Conservation (phyloP, 495 filamentous ascomycete genomes). For the Neurospora africana region DNA sequence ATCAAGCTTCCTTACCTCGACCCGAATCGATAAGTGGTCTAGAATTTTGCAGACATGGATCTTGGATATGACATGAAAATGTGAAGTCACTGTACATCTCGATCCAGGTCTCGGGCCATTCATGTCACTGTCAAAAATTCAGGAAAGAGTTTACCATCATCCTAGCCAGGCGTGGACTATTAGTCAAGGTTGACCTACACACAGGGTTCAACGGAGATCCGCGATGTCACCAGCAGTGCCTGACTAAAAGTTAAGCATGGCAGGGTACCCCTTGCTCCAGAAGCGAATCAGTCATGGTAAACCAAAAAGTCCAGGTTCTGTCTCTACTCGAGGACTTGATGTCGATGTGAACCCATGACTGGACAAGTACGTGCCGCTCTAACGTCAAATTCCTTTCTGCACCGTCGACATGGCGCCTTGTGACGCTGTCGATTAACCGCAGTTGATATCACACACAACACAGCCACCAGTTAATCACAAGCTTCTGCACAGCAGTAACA, state of each 20-base stretch:
- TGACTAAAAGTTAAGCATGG: not conserved
- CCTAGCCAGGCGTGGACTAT: not conserved
- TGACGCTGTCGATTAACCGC: not conserved
- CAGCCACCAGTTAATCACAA: not conserved
- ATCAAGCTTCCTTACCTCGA: not conserved
- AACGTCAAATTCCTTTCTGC: not conserved
- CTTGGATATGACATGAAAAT: not conserved
- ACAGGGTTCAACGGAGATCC: not conserved
- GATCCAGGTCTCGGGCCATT: not conserved
- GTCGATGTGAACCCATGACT: not conserved
- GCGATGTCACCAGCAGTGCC: not conserved
- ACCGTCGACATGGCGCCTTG: not conserved
- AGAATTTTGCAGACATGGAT: not conserved
- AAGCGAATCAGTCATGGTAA: not conserved
- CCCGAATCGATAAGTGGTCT: not conserved
- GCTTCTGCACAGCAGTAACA: not conserved
- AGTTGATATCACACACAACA: not conserved
- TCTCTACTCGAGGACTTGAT: not conserved
- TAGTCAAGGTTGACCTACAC: not conserved
- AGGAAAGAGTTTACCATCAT: not conserved
- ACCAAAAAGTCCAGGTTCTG: not conserved
- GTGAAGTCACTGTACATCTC: not conserved
- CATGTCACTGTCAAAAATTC: not conserved
- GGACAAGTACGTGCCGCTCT: not conserved
- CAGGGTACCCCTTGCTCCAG: not conserved